phyloP scores from a whole-genome alignment of 1,284 basidiomycete genomes.

The Trichosporon sp. region DNA sequence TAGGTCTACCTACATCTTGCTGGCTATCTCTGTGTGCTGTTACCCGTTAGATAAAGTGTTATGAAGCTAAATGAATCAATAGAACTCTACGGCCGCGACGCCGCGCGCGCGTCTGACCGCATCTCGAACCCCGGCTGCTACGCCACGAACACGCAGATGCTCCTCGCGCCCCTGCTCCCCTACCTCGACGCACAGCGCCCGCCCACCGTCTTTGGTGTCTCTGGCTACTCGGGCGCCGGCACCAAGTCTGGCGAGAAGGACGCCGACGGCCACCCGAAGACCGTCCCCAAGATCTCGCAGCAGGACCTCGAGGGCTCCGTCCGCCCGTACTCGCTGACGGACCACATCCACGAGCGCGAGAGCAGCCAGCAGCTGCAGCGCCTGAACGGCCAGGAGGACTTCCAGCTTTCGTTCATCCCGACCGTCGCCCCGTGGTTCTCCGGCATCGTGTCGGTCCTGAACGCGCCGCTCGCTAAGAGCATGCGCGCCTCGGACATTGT shows the following conservation, averaged over 20 bases:
- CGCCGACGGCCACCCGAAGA: slow-evolving; percentile 65
- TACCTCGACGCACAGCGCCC: slow-evolving; percentile 62
- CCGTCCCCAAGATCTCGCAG: slow-evolving; percentile 74
- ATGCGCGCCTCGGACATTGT: slow-evolving; percentile 68
- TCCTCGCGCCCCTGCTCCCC: slow-evolving; percentile 81
- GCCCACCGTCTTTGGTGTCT: slow-evolving; percentile 88
- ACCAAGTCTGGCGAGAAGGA: slow-evolving; percentile 66
- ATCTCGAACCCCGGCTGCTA: slow-evolving; percentile 98
- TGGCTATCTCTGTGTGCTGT: slow-evolving; percentile 2
- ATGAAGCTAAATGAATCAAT: slow-evolving; percentile 31
- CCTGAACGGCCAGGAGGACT: slow-evolving; percentile 51
- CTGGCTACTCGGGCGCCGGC: slow-evolving; percentile 92
- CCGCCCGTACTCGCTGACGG: slow-evolving; percentile 82
- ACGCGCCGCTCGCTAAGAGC: slow-evolving; percentile 66
- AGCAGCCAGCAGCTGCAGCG: slow-evolving; percentile 73
- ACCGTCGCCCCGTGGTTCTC: slow-evolving; percentile 92
- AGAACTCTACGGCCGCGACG: slow-evolving; percentile 84
- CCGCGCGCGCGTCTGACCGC: slow-evolving; percentile 66
- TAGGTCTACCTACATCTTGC: slow-evolving; percentile 1
- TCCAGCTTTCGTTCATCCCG: slow-evolving; percentile 83
- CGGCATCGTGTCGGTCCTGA: slow-evolving; percentile 84
- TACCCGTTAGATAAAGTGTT: slow-evolving; percentile 13
- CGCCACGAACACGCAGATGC: slow-evolving; percentile 85
- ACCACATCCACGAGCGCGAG: slow-evolving; percentile 98
- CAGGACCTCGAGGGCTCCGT: slow-evolving; percentile 72